Evolutionary conservation across 805 yeast species (phyloP).

Genomic region (Peterozyma xylosa): DNA sequence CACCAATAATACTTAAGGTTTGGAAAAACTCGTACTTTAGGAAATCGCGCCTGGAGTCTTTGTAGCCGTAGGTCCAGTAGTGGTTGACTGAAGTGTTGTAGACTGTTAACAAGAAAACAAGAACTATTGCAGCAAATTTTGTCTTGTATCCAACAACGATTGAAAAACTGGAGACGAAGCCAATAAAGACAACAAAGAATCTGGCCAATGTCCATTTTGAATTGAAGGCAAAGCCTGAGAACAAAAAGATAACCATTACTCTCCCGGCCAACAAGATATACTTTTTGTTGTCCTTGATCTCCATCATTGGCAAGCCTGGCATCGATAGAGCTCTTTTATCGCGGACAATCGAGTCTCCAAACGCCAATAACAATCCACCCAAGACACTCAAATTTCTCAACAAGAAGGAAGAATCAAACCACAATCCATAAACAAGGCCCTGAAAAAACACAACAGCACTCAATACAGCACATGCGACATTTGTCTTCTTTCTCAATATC

Average conservation of each 20-base stretch:
- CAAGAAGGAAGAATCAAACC: conserved; percentile 74
- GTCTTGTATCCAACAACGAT: conserved; percentile 92
- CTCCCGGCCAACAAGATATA: conserved; percentile 85
- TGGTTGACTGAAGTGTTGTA: conserved; percentile 79
- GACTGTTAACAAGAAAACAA: conserved; percentile 61
- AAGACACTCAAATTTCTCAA: conserved; percentile 83
- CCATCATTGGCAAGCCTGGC: conserved; percentile 73
- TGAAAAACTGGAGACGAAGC: conserved; percentile 61
- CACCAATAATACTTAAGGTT: conserved; percentile 91
- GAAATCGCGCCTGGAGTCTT: conserved; percentile 78
- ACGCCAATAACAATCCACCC: conserved; percentile 85
- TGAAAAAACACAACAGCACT: conserved; percentile 69
- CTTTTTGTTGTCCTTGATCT: conserved; percentile 67
- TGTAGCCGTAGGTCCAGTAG: conserved; percentile 74
- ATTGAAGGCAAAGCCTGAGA: conserved; percentile 75
- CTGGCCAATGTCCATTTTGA: conserved; percentile 66
- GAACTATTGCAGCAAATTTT: conserved; percentile 69
- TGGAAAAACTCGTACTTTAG: conserved; percentile 91
- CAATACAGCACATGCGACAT: conserved; percentile 63
- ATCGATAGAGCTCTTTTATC: conserved; percentile 57
- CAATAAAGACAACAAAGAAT: conserved; percentile 57
- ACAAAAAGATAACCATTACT: conserved; percentile 74
- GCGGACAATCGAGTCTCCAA: conserved; percentile 78
- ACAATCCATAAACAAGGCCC: conserved; percentile 82
- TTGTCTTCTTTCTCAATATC: conserved; percentile 59